These are phyloP conservation scores for Eucalyptus polybractea DNA, from an alignment of 345 rosid species.

Conservation along the genomic window DNA sequence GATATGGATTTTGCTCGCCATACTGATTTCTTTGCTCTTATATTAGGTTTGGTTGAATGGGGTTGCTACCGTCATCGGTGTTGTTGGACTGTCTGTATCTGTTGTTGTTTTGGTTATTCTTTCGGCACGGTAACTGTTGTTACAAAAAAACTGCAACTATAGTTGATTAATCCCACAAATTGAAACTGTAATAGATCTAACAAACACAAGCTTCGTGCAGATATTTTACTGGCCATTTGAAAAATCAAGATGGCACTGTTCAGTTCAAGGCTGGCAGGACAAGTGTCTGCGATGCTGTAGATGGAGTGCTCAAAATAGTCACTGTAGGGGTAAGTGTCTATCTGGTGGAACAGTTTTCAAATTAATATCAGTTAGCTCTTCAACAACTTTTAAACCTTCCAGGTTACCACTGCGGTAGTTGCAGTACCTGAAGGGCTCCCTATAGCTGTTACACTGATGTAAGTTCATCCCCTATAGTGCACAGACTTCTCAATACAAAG, in stretches of 20 bases:
- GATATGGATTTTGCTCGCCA: neutral
- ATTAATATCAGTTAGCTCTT: neutral
- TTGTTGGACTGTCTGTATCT: conserved; percentile 88
- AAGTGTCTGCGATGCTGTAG: conserved; percentile 35
- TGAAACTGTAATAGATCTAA: neutral
- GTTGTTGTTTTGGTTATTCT: conserved; percentile 71
- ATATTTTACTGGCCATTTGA: conserved; percentile 70
- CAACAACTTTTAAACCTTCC: conserved; percentile 1
- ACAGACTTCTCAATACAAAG: neutral
- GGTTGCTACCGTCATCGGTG: conserved; percentile 90
- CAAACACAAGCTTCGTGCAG: conserved; percentile 12
- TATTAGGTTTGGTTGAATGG: conserved; percentile 93
- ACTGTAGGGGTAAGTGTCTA: conserved; percentile 71
- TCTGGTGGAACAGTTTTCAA: neutral
- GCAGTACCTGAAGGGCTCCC: conserved; percentile 99
- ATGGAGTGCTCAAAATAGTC: conserved; percentile 65
- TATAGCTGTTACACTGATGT: conserved; percentile 95
- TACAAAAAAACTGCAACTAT: neutral
- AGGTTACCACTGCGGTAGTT: conserved; percentile 97
- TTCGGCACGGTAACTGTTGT: conserved; percentile 42
- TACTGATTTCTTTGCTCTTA: neutral
- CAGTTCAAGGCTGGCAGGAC: conserved; percentile 59
- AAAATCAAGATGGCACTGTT: conserved; percentile 20
- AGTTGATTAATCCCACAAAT: neutral
- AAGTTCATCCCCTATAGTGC: conserved; percentile 2